Evolutionary conservation across 2,329 filamentous ascomycete genomes (phyloP), one percentile per base, ranked within the genome.

Genomic region (Boeremia exigua): DNA sequence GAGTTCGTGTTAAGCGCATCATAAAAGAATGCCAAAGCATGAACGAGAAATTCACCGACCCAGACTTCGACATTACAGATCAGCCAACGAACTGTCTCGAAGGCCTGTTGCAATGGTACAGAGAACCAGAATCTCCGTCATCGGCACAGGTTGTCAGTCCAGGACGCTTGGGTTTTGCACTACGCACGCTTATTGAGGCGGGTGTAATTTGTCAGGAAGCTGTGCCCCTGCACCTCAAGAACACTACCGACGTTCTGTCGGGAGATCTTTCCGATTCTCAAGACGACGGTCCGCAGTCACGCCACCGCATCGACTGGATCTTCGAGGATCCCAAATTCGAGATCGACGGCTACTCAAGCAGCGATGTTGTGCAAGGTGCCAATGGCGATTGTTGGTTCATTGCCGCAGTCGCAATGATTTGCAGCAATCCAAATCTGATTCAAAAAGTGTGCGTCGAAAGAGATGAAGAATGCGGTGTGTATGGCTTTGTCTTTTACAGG

Each of bases 361-460:
- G 87, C 54, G 91, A 95, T 73, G 87, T 96, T 9, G 84, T 88
- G 12, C 91, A 95, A 73, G 91, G 91, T 1, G 80, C 82, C 2
- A 86, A 88, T 59, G 91, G 91, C 0, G 90, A 96, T 69, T 96
- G 92, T 72, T 96, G 91, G 91, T 84, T 95, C 55, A 86, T 96
- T 77, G 88, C 91, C 9, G 90, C 90, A 1, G 76, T 96, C 27
- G 91, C 88, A 61, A 91, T 90, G 0, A 81, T 95, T 39, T 88
- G 86, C 63, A 91, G 90, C 70, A 89, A 90, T 72, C 77, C 83
- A 14, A 84, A 84, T 0, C 75, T 94, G 43, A 90, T 95, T 47
- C 84, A 92, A 69, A 84, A 80, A 48, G 80, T 92, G 5, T 95
- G 90, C 61, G 89, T 95, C 30, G 87, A 84, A 3, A 82, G 85